Base-by-base conservation (phyloP, 192 early-diverging fungal genomes). In the Coemansia sp. region DNA sequence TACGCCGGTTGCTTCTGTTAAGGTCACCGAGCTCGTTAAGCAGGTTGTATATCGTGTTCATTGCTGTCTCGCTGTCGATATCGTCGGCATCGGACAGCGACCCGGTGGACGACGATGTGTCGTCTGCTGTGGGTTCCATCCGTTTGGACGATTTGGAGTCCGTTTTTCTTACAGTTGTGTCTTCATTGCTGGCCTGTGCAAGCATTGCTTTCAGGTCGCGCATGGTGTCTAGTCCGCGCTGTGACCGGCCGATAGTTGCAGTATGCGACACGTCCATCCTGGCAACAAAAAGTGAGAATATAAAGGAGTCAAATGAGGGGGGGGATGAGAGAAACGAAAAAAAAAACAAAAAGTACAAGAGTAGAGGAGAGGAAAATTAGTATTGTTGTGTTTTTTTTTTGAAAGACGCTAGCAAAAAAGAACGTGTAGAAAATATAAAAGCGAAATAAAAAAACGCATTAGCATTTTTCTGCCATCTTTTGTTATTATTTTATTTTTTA, bases 1-100 rank as follows among this genome's bases (percentile, higher is more conserved):
- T 68, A 32, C 66, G 62, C 39, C 80, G 64, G 63, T 83, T 83
- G 72, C 67, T 71, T 18, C 72, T 61, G 69, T 83, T 83, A 15
- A 83, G 56, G 57, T 75, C 80, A n/a, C 75, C 76, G 4, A 83
- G 67, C 57, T 83, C 76, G 23, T 59, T 77, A 32, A 83, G 66
- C 4, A 83, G 53, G 39, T 83, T 83, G 61, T 83, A 83, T 38
- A 83, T 61, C 4, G 80, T 83, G 64, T 78, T 83, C 26, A 77
- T 74, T 4, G 80, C 80, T 1, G 80, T 83, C 32, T 70, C 75
- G 13, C 61, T 67, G 52, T 83, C 76, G 37, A 83, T 83, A 41
- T 83, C 80, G 4, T 77, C 79, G 16, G 61, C 70, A 41, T 76
- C 74, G 9, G 76, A 79, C 6, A 65, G 54, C 3, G 73, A 75